Conservation (phyloP, 2,329 filamentous ascomycete genomes). For the Ophiostoma populinum region DNA sequence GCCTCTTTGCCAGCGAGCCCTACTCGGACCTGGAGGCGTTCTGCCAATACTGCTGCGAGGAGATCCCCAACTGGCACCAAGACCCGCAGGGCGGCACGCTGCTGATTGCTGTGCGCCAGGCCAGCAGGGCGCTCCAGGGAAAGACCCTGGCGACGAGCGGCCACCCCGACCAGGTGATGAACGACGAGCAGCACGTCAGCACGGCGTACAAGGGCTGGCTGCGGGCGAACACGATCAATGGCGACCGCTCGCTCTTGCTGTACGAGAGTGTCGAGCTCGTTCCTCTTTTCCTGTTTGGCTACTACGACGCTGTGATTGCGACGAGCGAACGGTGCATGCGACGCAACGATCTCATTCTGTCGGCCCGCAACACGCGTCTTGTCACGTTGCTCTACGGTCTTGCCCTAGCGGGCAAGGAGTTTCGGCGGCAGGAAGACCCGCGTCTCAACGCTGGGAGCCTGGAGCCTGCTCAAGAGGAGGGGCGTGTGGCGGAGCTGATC, state of each 20-base stretch:
- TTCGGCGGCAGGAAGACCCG: constrained; percentile 32
- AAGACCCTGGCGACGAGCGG: constrained; percentile 42
- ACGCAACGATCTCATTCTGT: constrained; percentile 36
- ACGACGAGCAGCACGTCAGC: constrained; percentile 48
- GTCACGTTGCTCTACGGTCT: constrained; percentile 44
- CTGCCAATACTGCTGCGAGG: constrained; percentile 55
- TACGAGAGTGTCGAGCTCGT: constrained; percentile 52
- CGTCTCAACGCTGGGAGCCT: constrained; percentile 14
- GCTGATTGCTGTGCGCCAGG: constrained; percentile 48
- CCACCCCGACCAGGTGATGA: constrained; percentile 38
- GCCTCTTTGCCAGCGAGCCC: constrained; percentile 54
- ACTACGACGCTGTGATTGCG: constrained; percentile 41
- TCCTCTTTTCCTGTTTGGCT: constrained; percentile 44
- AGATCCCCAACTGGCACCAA: constrained; percentile 53
- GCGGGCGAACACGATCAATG: constrained; percentile 33
- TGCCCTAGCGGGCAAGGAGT: constrained; percentile 33
- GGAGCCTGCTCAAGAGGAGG: constrained; percentile 11
- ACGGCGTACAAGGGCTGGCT: constrained; percentile 42
- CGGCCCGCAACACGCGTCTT: constrained; percentile 37
- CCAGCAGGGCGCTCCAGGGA: constrained; percentile 53
- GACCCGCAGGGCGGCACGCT: constrained; percentile 57
- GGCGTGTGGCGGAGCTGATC: constrained; percentile 27
- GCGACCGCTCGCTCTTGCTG: constrained; percentile 45
- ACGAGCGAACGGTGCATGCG: constrained; percentile 33
- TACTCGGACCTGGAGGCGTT: constrained; percentile 51